Evolutionary conservation across 306 rosid species (phyloP), one percentile per base, ranked within the genome.

Genomic region (Delonix regia): DNA sequence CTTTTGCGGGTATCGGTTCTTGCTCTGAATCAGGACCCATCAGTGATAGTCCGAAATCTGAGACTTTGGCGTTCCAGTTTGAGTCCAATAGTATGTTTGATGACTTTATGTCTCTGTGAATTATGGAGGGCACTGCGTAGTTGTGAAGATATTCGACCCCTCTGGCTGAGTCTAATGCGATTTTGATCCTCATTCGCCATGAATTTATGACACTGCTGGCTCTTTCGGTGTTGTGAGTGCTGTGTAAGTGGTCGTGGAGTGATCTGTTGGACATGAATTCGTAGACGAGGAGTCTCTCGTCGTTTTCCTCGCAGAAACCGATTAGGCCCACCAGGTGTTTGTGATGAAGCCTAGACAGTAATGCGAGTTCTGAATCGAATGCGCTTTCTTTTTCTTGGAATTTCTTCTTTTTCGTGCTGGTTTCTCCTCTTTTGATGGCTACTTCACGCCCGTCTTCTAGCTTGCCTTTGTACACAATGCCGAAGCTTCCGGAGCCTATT

Each of bases 351-450:
- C 89, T 38, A 1, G 89, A 86, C n/a, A 86, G 15, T 28, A 83
- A 49, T 2, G 77, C 78, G 45, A 86, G 38, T 61, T 86, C 89
- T 14, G 89, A 86, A 59, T 86, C 89, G 47, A 80, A 86, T 27
- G 89, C 87, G 21, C 3, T 77, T 27, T 86, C 89, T 80, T 80
- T 86, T 25, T 86, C 89, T 49, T 86, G 89, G 18, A 83, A 86
- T 41, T 80, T 80, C 83, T 86, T 76, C 78, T 72, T 83, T 65
- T 15, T 70, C 0, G 70, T 15, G 57, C 45, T 14, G 0, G 83
- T 86, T 10, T 83, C 89, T n/a, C 89, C 87, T 78, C 89, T 59
- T 49, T 86, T 86, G 39, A 86, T 78, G 5, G 89, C 89, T 3
- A 83, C 89, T 28, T 80, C 82, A 0, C 87, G 87, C 5, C 85